Evolutionary conservation across 2,329 filamentous ascomycete genomes (phyloP).

Genomic region (Calonectria hongkongensis): DNA sequence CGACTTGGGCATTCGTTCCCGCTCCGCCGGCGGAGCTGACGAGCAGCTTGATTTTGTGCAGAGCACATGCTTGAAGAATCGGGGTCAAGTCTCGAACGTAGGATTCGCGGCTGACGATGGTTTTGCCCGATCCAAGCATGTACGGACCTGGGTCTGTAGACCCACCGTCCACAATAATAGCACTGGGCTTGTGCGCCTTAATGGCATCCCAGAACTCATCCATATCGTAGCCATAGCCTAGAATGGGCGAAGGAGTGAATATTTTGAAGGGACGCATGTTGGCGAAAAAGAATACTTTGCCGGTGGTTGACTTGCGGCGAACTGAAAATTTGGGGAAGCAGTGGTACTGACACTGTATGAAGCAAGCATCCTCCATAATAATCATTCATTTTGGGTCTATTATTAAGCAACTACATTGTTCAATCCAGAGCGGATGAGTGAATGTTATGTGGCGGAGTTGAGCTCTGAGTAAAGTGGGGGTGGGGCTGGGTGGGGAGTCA

Average conservation of each 20-base stretch:
- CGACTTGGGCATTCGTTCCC: neutral
- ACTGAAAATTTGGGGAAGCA: neutral
- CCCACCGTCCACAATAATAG: neutral
- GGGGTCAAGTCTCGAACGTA: neutral
- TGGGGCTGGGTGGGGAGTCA: neutral
- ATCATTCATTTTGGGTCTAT: neutral
- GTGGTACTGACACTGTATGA: neutral
- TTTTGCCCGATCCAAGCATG: constrained; percentile 2
- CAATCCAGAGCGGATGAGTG: too few relatives aligned
- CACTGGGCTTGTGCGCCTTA: neutral
- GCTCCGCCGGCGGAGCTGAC: neutral
- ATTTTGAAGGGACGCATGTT: neutral
- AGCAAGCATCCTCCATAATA: neutral
- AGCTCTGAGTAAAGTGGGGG: neutral
- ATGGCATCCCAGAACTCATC: constrained; percentile 8
- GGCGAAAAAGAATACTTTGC: neutral
- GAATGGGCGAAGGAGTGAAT: neutral
- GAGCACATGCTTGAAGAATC: neutral
- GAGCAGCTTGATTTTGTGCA: neutral
- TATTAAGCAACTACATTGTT: neutral
- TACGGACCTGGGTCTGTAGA: neutral
- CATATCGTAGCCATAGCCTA: neutral
- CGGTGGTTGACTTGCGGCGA: neutral
- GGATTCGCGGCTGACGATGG: neutral
- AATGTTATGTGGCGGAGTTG: neutral